Conservation (phyloP, 2,329 filamentous ascomycete species). For the Nemania sp. region DNA sequence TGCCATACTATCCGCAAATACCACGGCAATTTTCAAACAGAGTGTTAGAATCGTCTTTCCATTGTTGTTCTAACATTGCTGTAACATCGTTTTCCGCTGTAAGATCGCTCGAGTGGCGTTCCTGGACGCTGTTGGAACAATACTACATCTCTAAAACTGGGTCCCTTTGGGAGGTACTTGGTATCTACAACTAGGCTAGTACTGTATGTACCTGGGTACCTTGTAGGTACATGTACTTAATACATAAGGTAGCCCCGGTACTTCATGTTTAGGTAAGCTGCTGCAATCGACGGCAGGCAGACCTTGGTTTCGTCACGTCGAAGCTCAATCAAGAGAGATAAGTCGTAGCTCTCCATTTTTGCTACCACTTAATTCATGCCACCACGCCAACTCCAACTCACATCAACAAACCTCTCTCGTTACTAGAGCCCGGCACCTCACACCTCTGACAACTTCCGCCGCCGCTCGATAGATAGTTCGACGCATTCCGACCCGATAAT, state of each 20-base stretch:
- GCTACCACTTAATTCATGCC: neutral
- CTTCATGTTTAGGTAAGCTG: constrained; percentile 11
- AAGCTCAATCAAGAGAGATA: neutral
- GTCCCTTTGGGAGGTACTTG: neutral
- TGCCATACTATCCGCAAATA: no score
- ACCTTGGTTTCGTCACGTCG: constrained; percentile 30
- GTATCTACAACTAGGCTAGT: no score
- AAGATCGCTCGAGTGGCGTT: no score
- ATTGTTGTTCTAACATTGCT: no score
- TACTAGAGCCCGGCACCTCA: neutral
- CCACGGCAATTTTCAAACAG: no score
- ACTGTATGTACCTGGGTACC: neutral
- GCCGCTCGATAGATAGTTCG: no score
- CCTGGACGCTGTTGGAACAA: neutral
- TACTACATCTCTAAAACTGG: no score
- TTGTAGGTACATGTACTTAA: neutral
- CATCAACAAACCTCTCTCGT: neutral
- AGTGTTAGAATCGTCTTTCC: no score
- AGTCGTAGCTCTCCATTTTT: neutral
- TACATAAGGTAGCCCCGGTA: no score
- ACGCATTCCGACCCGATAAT: neutral
- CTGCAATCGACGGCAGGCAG: constrained; percentile 19
- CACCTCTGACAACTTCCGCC: no score
- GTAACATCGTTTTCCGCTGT: no score
- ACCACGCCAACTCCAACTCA: constrained; percentile 4